These are phyloP conservation scores for Alloteropsis semialata DNA, from an alignment of 176 grass and related monocot genomes.

Conservation along the genomic window DNA sequence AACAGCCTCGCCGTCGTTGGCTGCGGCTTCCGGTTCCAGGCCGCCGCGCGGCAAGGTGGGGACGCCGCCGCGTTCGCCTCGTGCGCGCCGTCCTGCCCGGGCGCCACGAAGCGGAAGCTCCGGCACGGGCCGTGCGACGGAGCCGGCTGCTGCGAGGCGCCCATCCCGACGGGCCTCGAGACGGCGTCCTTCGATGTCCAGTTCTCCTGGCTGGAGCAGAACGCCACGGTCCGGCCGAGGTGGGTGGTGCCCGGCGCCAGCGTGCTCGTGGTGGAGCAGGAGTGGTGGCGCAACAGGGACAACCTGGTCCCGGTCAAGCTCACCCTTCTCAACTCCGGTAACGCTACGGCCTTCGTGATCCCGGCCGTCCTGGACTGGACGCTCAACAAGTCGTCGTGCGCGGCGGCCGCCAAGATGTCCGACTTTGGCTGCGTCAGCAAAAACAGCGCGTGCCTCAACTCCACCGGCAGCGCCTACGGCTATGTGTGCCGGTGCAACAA, in stretches of 20 bases:
- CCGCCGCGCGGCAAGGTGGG: neutral
- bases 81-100: slow-evolving; percentile 16
- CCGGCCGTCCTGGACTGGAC: slow-evolving; percentile 13
- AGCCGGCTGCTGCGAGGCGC: slow-evolving; percentile 1
- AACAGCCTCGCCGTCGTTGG: slow-evolving; percentile 4
- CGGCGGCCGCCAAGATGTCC: neutral
- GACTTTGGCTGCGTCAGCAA: slow-evolving; percentile 35
- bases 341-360: neutral
- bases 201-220: neutral
- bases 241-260: slow-evolving; percentile 16
- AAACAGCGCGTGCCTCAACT: slow-evolving; percentile 26
- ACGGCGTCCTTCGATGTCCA: neutral
- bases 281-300: slow-evolving; percentile 24
- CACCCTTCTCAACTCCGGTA: neutral
- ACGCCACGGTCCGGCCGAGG: slow-evolving; percentile 11
- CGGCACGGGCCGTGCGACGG: slow-evolving; percentile 12
- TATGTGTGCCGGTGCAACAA: slow-evolving; percentile 53
- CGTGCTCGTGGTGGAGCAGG: slow-evolving; percentile 17
- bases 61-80: neutral
- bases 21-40: slow-evolving; percentile 7
- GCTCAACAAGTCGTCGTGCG: neutral
- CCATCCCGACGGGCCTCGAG: neutral
- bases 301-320: neutral
- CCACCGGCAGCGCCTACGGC: slow-evolving; percentile 14
- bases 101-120: neutral